Evolutionary conservation across 2,329 filamentous ascomycete species (phyloP).

Genomic region (Pyricularia pennisetigena): DNA sequence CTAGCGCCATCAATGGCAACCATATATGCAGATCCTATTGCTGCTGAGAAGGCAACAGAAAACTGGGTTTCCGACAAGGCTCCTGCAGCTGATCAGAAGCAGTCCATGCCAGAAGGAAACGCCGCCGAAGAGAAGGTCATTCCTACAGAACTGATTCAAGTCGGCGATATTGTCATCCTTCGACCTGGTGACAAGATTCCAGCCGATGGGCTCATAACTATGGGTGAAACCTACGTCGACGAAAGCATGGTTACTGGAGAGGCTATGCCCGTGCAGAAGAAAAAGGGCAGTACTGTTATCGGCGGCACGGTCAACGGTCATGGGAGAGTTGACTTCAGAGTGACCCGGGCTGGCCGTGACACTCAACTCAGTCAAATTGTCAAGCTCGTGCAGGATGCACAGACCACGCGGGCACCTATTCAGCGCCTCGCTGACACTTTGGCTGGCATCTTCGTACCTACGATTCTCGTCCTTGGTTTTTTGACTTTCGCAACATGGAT

Average conservation of each 20-base stretch:
- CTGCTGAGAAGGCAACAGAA: slow-evolving; percentile 82
- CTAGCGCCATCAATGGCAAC: slow-evolving; percentile 93
- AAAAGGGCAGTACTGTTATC: slow-evolving; percentile 68
- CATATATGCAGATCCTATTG: slow-evolving; percentile 91
- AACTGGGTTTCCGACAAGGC: slow-evolving; percentile 47
- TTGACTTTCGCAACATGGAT: slow-evolving; percentile 89
- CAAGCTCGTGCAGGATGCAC: slow-evolving; percentile 93
- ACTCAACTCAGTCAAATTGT: slow-evolving; percentile 98
- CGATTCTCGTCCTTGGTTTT: slow-evolving; percentile 75
- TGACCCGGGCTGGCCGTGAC: slow-evolving; percentile 85
- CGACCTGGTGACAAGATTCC: slow-evolving; percentile 95
- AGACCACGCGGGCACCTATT: slow-evolving; percentile 89
- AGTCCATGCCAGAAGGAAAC: slow-evolving; percentile 37
- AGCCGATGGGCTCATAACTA: slow-evolving; percentile 77
- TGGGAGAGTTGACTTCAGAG: slow-evolving; percentile 82
- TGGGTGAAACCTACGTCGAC: slow-evolving; percentile 87
- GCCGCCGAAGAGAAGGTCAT: slow-evolving; percentile 77
- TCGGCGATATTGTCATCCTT: slow-evolving; percentile 86
- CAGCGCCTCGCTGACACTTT: slow-evolving; percentile 85
- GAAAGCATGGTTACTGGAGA: slow-evolving; percentile 99
- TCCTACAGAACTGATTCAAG: slow-evolving; percentile 87
- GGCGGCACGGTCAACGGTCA: slow-evolving; percentile 94
- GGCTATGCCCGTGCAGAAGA: slow-evolving; percentile 89
- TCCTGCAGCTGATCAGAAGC: slow-evolving; percentile 31
- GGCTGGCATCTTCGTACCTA: slow-evolving; percentile 88